phyloP scores from a whole-genome alignment of 495 filamentous ascomycete species.

The Aspergillus kassunensis region DNA sequence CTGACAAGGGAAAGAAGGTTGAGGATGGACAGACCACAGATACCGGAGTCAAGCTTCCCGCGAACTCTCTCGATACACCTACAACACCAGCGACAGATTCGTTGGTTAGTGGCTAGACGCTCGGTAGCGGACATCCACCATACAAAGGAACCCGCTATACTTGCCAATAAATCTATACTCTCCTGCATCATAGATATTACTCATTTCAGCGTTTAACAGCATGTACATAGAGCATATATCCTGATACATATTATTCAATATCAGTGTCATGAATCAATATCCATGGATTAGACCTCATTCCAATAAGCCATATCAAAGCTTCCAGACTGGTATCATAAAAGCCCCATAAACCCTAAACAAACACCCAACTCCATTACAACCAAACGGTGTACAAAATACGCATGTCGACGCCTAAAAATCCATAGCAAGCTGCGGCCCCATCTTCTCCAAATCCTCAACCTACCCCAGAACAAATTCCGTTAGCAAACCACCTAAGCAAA shows the following conservation, averaged over 20 bases:
- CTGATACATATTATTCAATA: constrained; percentile 2
- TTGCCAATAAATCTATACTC: no score
- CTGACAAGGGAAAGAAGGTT: constrained; percentile 28
- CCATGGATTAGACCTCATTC: background rate
- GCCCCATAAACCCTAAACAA: background rate
- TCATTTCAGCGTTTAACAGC: background rate
- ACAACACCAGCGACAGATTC: constrained; percentile 29
- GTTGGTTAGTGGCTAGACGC: constrained; percentile 38
- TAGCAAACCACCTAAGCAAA: constrained; percentile 4
- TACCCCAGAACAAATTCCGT: constrained; percentile 16
- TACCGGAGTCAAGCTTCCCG: constrained; percentile 12
- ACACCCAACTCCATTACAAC: constrained; percentile 4
- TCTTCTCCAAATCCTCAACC: constrained; percentile 77
- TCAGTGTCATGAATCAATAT: background rate
- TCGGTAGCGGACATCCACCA: background rate
- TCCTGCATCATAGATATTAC: background rate
- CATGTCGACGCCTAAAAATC: constrained; percentile 59
- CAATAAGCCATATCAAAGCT: background rate
- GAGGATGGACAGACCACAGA: constrained; percentile 17
- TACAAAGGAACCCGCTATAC: no score
- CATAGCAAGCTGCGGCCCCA: constrained; percentile 83
- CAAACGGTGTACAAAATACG: background rate
- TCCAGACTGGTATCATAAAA: constrained; percentile 13
- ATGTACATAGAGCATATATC: constrained; percentile 8
- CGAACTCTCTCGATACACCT: constrained; percentile 12